These are phyloP conservation scores for Xylaria curta DNA, from an alignment of 495 filamentous ascomycete species.

Conservation along the genomic window DNA sequence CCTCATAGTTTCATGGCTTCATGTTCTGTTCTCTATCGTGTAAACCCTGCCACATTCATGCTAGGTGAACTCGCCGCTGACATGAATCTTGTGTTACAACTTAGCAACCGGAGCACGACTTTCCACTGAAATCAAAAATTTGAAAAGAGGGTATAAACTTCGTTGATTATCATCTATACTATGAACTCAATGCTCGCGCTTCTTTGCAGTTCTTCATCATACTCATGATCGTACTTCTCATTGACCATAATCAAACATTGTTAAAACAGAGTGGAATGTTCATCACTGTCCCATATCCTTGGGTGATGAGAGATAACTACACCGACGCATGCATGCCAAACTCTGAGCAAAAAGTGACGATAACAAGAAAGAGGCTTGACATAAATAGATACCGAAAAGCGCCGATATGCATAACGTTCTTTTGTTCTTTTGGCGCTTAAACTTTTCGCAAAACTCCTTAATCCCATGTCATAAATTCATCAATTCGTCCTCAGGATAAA, in stretches of 20 bases:
- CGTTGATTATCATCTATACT: background rate
- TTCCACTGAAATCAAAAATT: background rate
- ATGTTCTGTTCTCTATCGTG: background rate
- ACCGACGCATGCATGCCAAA: background rate
- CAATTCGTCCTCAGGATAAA: conserved; percentile 7
- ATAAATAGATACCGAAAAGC: background rate
- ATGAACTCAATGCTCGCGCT: background rate
- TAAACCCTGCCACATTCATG: background rate
- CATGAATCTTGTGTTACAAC: background rate
- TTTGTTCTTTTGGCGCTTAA: conserved; percentile 7
- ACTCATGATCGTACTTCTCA: background rate
- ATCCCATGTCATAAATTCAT: conserved; percentile 13
- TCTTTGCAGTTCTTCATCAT: background rate
- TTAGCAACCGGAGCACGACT: background rate
- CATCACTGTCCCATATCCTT: background rate
- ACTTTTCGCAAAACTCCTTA: background rate
- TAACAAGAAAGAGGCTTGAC: background rate
- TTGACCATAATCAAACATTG: background rate
- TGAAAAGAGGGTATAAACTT: background rate
- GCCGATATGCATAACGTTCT: conserved; percentile 13
- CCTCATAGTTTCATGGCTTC: background rate
- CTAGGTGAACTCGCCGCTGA: background rate
- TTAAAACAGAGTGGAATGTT: conserved; percentile 2
- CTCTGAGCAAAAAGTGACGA: background rate
- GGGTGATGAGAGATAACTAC: background rate